A percentile compares a stretch with the other conserved stretches of the same genome.
phyloP scores from a whole-genome alignment of 805 yeast genomes.

The Kurtzmaniella fragi region DNA sequence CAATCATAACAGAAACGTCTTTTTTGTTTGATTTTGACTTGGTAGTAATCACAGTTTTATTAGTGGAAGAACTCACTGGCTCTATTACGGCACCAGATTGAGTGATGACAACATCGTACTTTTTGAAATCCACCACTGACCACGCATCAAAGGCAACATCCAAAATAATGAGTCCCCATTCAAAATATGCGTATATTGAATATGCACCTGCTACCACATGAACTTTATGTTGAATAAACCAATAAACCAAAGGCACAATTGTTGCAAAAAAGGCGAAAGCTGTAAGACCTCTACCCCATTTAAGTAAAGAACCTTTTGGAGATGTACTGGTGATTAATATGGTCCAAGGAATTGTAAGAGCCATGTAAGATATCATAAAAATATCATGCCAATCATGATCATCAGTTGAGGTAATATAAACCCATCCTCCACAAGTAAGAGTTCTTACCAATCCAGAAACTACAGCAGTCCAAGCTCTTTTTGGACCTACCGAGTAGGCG shows the following conservation, averaged over 20 bases:
- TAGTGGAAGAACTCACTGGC: conserved; percentile 9
- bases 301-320: conserved; percentile 36
- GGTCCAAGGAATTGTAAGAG: conserved; percentile 91
- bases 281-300: conserved; percentile 49
- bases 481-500: conserved; percentile 21
- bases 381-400: conserved; percentile 96
- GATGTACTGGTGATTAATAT: conserved; percentile 52
- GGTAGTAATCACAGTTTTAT: conserved; percentile 1
- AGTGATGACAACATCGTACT: conserved; percentile 46
- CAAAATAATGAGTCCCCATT: conserved; percentile 82
- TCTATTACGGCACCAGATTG: conserved; percentile 16
- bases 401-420: conserved; percentile 93
- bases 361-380: conserved; percentile 87
- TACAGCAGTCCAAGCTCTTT: conserved; percentile 29
- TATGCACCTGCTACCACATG: conserved; percentile 89
- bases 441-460: conserved; percentile 80
- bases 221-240: conserved; percentile 91
- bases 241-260: conserved; percentile 76
- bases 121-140: conserved; percentile 64
- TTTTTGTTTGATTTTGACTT: neutral
- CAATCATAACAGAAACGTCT: conserved; percentile 5
- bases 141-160: conserved; percentile 85
- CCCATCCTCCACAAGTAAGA: conserved; percentile 98
- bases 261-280: conserved; percentile 63
- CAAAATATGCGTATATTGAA: conserved; percentile 89